Conservation (phyloP, 352 stramenopile species). For the Elongisporangium senticosum region DNA sequence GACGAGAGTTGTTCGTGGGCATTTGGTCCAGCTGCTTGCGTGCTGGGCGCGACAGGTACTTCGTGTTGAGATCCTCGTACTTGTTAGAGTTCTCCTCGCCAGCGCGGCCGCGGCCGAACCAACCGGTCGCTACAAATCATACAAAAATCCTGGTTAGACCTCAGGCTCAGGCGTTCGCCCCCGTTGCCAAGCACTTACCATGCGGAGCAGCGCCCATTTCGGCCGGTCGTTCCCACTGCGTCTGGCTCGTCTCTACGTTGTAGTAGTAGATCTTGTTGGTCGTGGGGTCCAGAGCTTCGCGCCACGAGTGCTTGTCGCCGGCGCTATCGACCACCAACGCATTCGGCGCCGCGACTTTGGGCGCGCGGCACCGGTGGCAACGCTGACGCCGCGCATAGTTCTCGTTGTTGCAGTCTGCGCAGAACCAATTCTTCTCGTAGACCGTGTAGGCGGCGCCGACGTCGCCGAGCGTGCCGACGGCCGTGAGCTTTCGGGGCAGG, state of each 20-base stretch:
- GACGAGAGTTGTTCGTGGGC: conserved; percentile 72
- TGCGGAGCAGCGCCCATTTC: conserved; percentile 90
- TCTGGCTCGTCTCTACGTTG: conserved; percentile 82
- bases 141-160: neutral
- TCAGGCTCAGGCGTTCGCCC: neutral
- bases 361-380: conserved; percentile 78
- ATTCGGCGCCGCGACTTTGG: conserved; percentile 57
- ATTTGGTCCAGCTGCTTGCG: conserved; percentile 90
- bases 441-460: conserved; percentile 85
- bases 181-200: conserved; percentile 12
- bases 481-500: conserved; percentile 57
- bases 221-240: conserved; percentile 86
- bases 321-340: conserved; percentile 51
- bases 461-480: conserved; percentile 76
- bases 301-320: conserved; percentile 66
- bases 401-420: conserved; percentile 71
- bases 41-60: conserved; percentile 80
- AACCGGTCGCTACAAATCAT: conserved; percentile 63
- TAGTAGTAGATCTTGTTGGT: conserved; percentile 94
- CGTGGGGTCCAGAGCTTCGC: conserved; percentile 87
- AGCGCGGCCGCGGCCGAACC: conserved; percentile 89
- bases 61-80: conserved; percentile 82
- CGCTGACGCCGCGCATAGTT: conserved; percentile 79
- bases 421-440: conserved; percentile 89
- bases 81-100: conserved; percentile 58